A percentile compares a stretch with the other conserved stretches of the same genome.
Evolutionary conservation across 495 filamentous ascomycete species (phyloP).

Genomic region (Aspergillus sparsus): DNA sequence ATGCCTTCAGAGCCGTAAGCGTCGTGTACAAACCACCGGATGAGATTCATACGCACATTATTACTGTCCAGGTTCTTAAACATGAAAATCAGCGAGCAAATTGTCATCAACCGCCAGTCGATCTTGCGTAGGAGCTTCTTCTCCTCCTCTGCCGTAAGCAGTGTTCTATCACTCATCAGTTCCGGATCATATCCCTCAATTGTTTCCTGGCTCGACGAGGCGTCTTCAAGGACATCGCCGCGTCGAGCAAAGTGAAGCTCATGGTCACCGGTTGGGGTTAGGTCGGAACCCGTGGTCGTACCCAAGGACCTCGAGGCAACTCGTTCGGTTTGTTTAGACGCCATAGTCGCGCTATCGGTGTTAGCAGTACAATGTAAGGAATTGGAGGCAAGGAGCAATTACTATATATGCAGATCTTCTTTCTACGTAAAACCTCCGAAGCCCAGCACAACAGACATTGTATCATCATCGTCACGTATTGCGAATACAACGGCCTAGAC

Average conservation of each 20-base stretch:
- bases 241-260: not conserved
- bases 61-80: conserved; percentile 45
- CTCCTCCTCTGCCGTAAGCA: conserved; percentile 43
- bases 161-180: conserved; percentile 20
- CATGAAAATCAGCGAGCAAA: conserved; percentile 47
- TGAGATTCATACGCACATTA: conserved; percentile 28
- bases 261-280: not conserved
- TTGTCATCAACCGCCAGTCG: conserved; percentile 47
- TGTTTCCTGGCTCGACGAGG: not conserved
- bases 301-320: not conserved
- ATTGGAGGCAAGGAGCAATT: not conserved
- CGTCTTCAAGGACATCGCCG: not conserved
- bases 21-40: too few relatives aligned
- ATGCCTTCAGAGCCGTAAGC: conserved; percentile 4
- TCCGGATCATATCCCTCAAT: not conserved
- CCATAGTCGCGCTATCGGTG: not conserved
- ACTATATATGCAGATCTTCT: not conserved
- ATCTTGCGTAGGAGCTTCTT: conserved; percentile 44
- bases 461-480: not conserved
- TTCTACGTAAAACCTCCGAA: not conserved
- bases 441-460: not conserved
- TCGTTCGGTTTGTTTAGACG: not conserved
- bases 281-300: not conserved
- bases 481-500: not conserved
- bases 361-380: not conserved